A percentile compares a stretch with the other conserved stretches of the same genome.
Evolutionary conservation across 495 filamentous ascomycete species (phyloP).

Genomic region (Lophiotrema nucula): DNA sequence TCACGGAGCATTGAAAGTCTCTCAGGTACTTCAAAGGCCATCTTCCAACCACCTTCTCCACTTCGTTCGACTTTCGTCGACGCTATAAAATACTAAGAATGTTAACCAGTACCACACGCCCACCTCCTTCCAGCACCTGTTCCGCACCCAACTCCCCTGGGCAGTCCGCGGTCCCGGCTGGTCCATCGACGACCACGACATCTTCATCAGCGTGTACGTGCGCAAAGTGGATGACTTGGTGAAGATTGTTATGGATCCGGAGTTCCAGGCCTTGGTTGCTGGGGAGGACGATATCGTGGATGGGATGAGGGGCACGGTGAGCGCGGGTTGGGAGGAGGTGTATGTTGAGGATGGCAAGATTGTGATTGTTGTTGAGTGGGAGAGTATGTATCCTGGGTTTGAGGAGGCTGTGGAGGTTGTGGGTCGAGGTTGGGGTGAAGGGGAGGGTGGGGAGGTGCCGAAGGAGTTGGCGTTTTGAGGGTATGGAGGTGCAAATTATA

Average conservation of each 20-base stretch:
- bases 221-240: neutral
- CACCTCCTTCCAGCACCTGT: neutral
- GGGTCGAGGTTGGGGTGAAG: no score
- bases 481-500: no score
- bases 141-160: neutral
- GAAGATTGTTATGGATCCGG: neutral
- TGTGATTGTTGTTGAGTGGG: neutral
- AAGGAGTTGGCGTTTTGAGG: no score
- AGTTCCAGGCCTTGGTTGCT: neutral
- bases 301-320: neutral
- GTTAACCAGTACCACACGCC: constrained; percentile 5
- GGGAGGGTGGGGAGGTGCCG: no score
- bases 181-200: neutral
- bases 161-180: neutral
- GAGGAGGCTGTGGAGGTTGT: no score
- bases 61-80: neutral
- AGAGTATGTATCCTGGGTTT: neutral
- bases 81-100: no score
- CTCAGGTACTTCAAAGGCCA: neutral
- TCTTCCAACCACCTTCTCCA: neutral
- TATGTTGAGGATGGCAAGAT: constrained; percentile 1
- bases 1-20: neutral
- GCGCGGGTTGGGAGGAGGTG: constrained; percentile 5
- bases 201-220: neutral
- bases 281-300: neutral